These are phyloP conservation scores for Backusella circina DNA, from an alignment of 192 early-diverging fungal genomes.

Conservation along the genomic window DNA sequence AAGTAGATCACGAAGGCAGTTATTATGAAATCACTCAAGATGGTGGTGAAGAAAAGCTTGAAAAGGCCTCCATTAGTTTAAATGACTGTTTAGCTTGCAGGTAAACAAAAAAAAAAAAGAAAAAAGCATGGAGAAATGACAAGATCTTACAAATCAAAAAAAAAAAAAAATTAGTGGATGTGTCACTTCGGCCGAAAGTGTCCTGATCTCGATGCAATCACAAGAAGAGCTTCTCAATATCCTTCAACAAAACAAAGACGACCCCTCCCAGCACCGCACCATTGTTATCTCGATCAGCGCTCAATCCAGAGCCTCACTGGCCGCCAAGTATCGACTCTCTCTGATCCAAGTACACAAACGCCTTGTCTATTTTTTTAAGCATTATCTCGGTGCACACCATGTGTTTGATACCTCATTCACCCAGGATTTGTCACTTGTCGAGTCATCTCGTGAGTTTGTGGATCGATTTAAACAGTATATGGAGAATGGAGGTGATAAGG, in stretches of 20 bases:
- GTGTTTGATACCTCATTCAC: constrained; percentile 90
- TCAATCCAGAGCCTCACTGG: constrained; percentile 88
- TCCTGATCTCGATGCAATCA: constrained; percentile 89
- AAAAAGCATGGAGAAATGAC: neutral
- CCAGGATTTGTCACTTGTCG: constrained; percentile 82
- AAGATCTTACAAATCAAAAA: neutral
- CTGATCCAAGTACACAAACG: constrained; percentile 54
- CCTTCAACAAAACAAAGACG: constrained; percentile 55
- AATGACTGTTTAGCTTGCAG: constrained; percentile 99
- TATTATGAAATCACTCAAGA: constrained; percentile 91
- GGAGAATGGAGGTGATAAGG: constrained; percentile 22
- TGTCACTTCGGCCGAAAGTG: constrained; percentile 95
- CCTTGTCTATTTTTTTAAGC: constrained; percentile 72
- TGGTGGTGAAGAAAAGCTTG: constrained; percentile 79
- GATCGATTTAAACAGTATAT: constrained; percentile 56
- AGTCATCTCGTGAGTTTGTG: constrained; percentile 88
- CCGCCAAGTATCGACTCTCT: constrained; percentile 76
- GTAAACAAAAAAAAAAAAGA: constrained; percentile 35
- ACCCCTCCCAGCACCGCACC: constrained; percentile 39
- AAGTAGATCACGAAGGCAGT: constrained; percentile 68
- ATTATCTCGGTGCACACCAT: constrained; percentile 71
- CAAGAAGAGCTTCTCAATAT: constrained; percentile 82
- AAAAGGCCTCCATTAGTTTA: constrained; percentile 82
- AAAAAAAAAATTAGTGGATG: too few species aligned
- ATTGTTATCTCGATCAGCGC: constrained; percentile 89